Conservation (phyloP, 2,329 filamentous ascomycete genomes). For the Plectosphaerella plurivora region DNA sequence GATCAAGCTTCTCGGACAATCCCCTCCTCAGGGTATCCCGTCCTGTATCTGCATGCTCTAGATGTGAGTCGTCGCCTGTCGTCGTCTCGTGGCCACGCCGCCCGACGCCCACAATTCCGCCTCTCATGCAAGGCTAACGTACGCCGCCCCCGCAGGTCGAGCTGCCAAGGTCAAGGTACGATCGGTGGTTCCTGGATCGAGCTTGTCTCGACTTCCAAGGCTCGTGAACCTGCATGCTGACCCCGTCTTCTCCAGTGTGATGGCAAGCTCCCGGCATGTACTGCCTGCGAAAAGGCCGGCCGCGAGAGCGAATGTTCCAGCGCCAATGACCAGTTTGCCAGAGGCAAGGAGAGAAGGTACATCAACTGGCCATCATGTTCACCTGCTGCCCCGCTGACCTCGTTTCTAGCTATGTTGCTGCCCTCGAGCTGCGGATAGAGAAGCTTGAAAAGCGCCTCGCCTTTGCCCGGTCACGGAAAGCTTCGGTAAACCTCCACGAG, state of each 20-base stretch:
- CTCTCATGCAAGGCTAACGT: conserved; percentile 10
- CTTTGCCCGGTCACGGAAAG: conserved; percentile 66
- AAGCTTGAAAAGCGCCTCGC: conserved; percentile 76
- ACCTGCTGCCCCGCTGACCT: neutral
- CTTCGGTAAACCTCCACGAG: conserved; percentile 63
- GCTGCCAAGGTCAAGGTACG: conserved; percentile 85
- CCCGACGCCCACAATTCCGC: conserved; percentile 7
- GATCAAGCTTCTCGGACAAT: conserved; percentile 45
- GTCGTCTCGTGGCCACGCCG: neutral
- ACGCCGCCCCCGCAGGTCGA: conserved; percentile 48
- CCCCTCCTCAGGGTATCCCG: conserved; percentile 69
- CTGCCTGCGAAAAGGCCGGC: conserved; percentile 88
- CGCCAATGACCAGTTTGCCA: conserved; percentile 91
- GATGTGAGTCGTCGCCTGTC: conserved; percentile 48
- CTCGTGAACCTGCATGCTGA: neutral
- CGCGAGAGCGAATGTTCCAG: conserved; percentile 85
- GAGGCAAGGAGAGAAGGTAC: conserved; percentile 87
- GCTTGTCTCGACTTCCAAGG: neutral
- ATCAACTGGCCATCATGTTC: neutral
- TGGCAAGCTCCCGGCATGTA: conserved; percentile 91
- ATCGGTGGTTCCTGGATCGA: neutral
- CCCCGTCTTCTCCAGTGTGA: conserved; percentile 59
- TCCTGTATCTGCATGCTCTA: conserved; percentile 74
- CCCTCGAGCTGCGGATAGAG: conserved; percentile 86
- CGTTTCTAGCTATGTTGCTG: conserved; percentile 73